Evolutionary conservation across 2,329 filamentous ascomycete species (phyloP), one percentile per base, ranked within the genome.

Genomic region (Capronia epimyces): DNA sequence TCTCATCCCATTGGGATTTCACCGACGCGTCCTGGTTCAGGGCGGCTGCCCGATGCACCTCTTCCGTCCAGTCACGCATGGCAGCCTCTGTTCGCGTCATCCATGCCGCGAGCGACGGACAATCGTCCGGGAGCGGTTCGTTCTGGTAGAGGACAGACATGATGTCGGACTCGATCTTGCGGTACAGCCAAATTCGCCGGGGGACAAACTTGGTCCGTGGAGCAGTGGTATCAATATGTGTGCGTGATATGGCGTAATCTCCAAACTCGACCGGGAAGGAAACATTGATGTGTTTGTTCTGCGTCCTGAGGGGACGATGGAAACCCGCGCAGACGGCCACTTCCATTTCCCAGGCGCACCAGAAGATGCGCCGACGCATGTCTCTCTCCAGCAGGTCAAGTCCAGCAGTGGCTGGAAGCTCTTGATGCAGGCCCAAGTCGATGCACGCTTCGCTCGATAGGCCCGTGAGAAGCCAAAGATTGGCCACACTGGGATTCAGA

Each of bases 391-490:
- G 73, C 59, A 82, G 83, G 49, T 88, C 82, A 6, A 83, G 76
- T 18, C 81, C 71, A 13, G 84, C 77, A 55, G 84, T 83, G 50
- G 79, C 76, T 0, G 87, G 85, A 2, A 89, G 88, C 59, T 96
- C 91, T 69, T 96, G 90, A 67, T 97, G 93, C 52, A 94, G 82
- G 6, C 91, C 91, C 25, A 96, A 72, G 69, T 97, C 93, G 18
- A 95, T 80, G 63, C 91, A 83, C 3, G 89, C 87, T 52, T 91
- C 81, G 37, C 87, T 87, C 3, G 91, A 89, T 65, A 93, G 89
- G 5, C 91, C 93, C 47, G 95, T 87, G 55, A 96, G 70, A 57
- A 93, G 89, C 90, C 93, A 97, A 61, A 86, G 89, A 63, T 95
- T 89, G 63, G 95, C 95, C 64, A 94, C 89, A 34, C 84, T 81